Base-by-base conservation (phyloP, 1,284 basidiomycete species). In the Sanguinoderma infundibulare region DNA sequence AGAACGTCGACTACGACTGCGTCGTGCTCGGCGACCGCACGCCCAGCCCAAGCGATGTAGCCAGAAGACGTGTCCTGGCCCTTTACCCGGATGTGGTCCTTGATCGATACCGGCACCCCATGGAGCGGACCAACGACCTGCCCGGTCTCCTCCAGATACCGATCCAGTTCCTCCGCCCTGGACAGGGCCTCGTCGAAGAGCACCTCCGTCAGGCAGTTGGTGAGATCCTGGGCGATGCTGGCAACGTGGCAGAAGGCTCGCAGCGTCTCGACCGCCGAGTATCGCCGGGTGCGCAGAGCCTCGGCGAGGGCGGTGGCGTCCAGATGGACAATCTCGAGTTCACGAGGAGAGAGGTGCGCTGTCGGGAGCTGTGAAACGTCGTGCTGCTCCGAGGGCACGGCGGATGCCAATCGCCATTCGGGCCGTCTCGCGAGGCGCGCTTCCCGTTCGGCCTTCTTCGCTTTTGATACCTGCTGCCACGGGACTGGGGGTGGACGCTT, bases 151-250 rank as follows among this genome's bases (percentile, higher is more conserved):
- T 75, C 73, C 34, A 83, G 68, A 70, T 83, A 68, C 20, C 70
- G 75, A 70, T 89, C 87, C 50, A 87, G 75, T 64, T 82, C 77
- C 24, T 69, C 71, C 0, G 87, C 87, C 54, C 81, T 77, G 53
- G 74, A 72, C 17, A 87, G 70, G 1, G 81, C 87, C 54, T 86
- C 81, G 1, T 81, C 78, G 64, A 81, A 77, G 67, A 84, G 82
- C 49, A 84, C 78, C 62, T 86, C 86, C 10, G 85, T 84, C 17
- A 89, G 72, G 69, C 86, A 87, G 68, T 87, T 87, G 14, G 78
- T 81, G 60, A 77, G 69, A 57, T 70, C 70, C 62, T 78, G 77
- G 24, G 76, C 75, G 49, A 77, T 69, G 28, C 69, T 69, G 39
- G 76, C 77, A 57, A 71, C 75, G 57, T 77, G 75, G 59, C 73